Evolutionary conservation across 2,329 filamentous ascomycete species (phyloP), one percentile per base, ranked within the genome.

Genomic region (Colletotrichum liaoningense): DNA sequence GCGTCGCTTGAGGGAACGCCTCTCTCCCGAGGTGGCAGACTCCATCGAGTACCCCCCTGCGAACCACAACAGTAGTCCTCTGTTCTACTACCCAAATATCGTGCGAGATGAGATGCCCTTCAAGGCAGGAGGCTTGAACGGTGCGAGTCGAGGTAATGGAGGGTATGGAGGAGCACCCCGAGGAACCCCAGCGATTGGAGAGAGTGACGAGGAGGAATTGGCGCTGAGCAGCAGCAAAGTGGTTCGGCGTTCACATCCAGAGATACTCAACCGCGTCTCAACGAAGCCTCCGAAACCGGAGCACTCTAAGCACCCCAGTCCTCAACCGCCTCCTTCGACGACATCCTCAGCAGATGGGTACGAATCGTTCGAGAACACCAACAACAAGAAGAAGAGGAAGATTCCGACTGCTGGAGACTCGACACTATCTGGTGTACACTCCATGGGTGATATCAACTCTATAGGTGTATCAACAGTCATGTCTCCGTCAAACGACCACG

Each of bases 361-460:
- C 81, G 97, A 99, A 82, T 97, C 95, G 7, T 97, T 98, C 79
- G 97, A 99, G 83, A 98, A 98, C 79, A 97, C 95, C 46, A 98
- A 98, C 82, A 99, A 99, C 81, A 99, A 99, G 84, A 99, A 98
- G 87, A 98, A 99, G 84, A 91, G 97, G 77, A 99, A 99, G 84
- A 98, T 99, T 49, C 97, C 97, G 0, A 95, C 95, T 0, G 95
- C 94, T 11, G 93, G 94, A 22, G 93, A 94, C 78, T 87, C 91
- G 16, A 28, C 58, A 1, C 60, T 85, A 38, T 82, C 81, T 55
- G 82, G 83, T 4, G 78, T 78, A 22, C 85, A 86, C 73, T 79
- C 79, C 4, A 76, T 83, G 22, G 81, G 78, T 55, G 84, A 86
- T 35, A 66, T 79, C 35, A 74, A 70, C 19, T 68, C 73, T 35